phyloP scores from a whole-genome alignment of 768 basidiomycete genomes.

The Leccinum obscurum region DNA sequence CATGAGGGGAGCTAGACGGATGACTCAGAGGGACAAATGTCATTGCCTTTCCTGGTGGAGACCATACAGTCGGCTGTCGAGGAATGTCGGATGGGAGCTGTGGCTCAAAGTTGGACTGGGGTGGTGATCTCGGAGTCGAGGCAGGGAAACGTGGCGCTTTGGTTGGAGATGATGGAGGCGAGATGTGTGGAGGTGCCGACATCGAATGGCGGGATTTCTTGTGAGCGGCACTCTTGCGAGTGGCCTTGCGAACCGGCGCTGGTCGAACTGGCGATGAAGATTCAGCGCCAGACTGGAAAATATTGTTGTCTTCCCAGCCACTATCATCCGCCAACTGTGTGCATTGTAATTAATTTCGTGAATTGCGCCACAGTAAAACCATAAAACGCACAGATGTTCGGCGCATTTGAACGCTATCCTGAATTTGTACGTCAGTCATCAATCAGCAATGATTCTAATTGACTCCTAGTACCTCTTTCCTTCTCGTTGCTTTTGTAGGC shows the following conservation, averaged over 20 bases:
- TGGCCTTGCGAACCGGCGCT: conserved; percentile 49
- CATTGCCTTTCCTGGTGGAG: conserved; percentile 14
- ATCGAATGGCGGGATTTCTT: conserved; percentile 67
- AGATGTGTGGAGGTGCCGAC: conserved; percentile 65
- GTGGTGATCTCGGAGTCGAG: conserved; percentile 42
- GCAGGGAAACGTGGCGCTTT: conserved; percentile 26
- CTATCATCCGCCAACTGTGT: conserved; percentile 57
- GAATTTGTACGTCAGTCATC: conserved; percentile 32
- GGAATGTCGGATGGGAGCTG: conserved; percentile 41
- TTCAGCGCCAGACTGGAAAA: conserved; percentile 88
- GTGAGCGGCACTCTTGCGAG: conserved; percentile 39
- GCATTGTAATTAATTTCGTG: conserved; percentile 6
- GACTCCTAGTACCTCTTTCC: conserved; percentile 50
- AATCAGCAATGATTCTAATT: background rate
- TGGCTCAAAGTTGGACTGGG: conserved; percentile 59
- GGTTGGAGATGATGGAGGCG: conserved; percentile 44
- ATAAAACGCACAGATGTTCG: conserved; percentile 50
- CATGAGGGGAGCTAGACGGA: conserved; percentile 20
- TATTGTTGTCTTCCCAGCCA: conserved; percentile 89
- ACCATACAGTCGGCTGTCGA: conserved; percentile 30
- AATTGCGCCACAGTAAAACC: conserved; percentile 14
- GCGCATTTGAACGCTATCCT: conserved; percentile 52
- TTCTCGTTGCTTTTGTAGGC: conserved; percentile 58
- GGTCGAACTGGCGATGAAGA: conserved; percentile 77
- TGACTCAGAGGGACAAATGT: conserved; percentile 18